Conservation (phyloP, 2,329 filamentous ascomycete species). For the Epichloe brachyelytri region DNA sequence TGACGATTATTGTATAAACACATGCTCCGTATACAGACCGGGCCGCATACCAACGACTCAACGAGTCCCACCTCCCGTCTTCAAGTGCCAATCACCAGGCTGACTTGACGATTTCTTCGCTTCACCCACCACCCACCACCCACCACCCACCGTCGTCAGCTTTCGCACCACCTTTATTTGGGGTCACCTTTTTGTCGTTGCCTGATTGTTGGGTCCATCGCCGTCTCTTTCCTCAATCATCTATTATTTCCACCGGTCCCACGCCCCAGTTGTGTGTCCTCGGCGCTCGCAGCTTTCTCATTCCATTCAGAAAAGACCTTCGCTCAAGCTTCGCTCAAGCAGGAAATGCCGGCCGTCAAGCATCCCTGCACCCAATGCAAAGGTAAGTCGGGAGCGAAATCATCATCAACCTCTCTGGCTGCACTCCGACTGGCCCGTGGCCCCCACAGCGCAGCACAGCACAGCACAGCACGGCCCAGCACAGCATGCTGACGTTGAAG, state of each 20-base stretch:
- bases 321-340: background rate
- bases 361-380: constrained; percentile 23
- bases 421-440: background rate
- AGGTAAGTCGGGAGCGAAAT: constrained; percentile 12
- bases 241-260: background rate
- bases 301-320: background rate
- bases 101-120: background rate
- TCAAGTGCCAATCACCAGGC: background rate
- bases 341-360: constrained; percentile 20
- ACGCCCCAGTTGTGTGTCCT: background rate
- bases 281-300: background rate
- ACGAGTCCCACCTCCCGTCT: background rate
- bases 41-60: background rate
- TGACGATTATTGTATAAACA: no score
- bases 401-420: background rate
- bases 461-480: background rate
- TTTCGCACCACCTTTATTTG: background rate
- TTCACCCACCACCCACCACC: background rate
- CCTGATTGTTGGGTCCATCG: background rate
- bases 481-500: constrained; percentile 5
- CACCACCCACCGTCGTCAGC: background rate
- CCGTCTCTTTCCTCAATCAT: background rate
- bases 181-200: background rate
- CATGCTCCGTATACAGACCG: no score
- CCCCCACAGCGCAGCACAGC: background rate